These are phyloP conservation scores for Dentipellis sp. DNA, from an alignment of 768 basidiomycete species.

Conservation along the genomic window DNA sequence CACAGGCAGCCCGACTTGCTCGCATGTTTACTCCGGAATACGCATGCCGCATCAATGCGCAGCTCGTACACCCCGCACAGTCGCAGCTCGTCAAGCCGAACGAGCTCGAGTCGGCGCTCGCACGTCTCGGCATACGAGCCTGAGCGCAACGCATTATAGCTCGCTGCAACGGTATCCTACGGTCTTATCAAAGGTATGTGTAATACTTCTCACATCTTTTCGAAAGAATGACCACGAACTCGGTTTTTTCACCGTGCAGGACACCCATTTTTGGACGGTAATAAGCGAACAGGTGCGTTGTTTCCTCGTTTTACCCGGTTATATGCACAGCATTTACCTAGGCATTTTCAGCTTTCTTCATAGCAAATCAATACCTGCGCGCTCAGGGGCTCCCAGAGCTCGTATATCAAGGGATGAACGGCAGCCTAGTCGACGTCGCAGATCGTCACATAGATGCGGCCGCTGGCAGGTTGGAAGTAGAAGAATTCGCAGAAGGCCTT, in stretches of 20 bases:
- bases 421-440: background rate
- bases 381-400: conserved; percentile 23
- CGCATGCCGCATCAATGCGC: conserved; percentile 21
- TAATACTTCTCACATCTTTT: too few species aligned
- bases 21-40: conserved; percentile 23
- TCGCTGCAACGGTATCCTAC: conserved; percentile 25
- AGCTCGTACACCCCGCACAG: conserved; percentile 23
- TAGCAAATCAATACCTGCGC: conserved; percentile 24
- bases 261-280: conserved; percentile 23
- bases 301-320: background rate
- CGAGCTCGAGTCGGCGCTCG: conserved; percentile 22
- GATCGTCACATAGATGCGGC: conserved; percentile 17
- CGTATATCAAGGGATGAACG: conserved; percentile 9
- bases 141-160: conserved; percentile 15
- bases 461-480: conserved; percentile 13
- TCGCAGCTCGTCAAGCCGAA: conserved; percentile 25
- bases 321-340: too few species aligned
- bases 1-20: conserved; percentile 20
- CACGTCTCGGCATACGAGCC: conserved; percentile 23
- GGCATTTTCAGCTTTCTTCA: conserved; percentile 26
- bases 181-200: conserved; percentile 22
- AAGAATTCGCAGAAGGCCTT: conserved; percentile 2
- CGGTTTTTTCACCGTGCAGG: conserved; percentile 8
- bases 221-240: too few species aligned
- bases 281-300: conserved; percentile 22